Evolutionary conservation across 1,284 basidiomycete species (phyloP), one percentile per base, ranked within the genome.

Genomic region (Caloboletus inedulis): DNA sequence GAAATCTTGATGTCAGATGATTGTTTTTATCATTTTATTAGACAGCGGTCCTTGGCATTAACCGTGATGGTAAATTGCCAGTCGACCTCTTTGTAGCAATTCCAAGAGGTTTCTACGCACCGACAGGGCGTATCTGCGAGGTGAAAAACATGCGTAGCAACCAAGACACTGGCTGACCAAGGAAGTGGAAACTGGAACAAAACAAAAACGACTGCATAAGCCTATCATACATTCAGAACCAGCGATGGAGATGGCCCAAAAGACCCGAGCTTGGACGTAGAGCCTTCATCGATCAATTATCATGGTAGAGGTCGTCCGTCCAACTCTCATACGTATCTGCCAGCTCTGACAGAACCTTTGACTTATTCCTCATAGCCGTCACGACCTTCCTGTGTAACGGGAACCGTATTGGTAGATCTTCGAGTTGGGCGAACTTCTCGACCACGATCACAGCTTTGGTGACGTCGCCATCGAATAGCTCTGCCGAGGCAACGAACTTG

Each of bases 271-370:
- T n/a, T n/a, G n/a, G n/a, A n/a, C n/a, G n/a, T n/a, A 14, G n/a
- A 27, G 4, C 8, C 34, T 16, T 12, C 1, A 1, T 39, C n/a
- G 3, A 8, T 49, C 33, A 51, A 18, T 31, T n/a, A 14, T 56
- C 55, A 21, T 51, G 27, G 33, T 65, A 64, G 16, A 64, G 27
- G 33, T 55, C 56, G 2, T 63, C 41, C 0, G 25, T 51, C 66
- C 65, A 69, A 13, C 59, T 52, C 34, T 58, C 65, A 43, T 59
- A 66, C 39, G 33, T 44, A 8, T 63, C 53, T 7, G 46, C 52
- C 18, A 25, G 16, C 12, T 54, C 55, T n/a, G 27, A 27, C 7
- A 69, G 21, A 8, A 18, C n/a, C 39, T 30, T 63, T 21, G 37
- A 62, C 35, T 68, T 69, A 13, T 47, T 46, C 19, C 42, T 64